Evolutionary conservation across 2,329 filamentous ascomycete species (phyloP).

Genomic region (Neopestalotiopsis rosae): DNA sequence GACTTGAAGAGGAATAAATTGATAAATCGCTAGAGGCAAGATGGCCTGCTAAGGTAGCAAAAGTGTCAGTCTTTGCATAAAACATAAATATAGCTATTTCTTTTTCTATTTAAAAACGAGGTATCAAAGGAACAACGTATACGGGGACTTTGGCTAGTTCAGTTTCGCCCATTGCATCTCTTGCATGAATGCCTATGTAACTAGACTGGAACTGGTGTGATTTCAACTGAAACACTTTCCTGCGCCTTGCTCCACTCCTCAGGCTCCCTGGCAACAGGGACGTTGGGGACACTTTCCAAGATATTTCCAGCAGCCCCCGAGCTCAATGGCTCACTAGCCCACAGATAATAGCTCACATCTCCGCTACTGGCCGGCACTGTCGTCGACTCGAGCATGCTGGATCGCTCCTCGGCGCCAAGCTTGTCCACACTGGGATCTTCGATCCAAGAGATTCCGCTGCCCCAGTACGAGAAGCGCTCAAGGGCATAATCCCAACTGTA

Average conservation of each 20-base stretch:
- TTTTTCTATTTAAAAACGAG: too few relatives aligned
- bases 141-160: too few relatives aligned
- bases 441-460: not conserved
- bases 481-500: not conserved
- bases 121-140: too few relatives aligned
- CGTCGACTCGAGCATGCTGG: not conserved
- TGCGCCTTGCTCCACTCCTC: not conserved
- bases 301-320: not conserved
- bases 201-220: not conserved
- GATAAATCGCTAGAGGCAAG: too few relatives aligned
- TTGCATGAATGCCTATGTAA: too few relatives aligned
- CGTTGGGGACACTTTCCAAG: not conserved
- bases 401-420: conserved; percentile 1
- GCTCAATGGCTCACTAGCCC: not conserved
- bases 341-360: not conserved
- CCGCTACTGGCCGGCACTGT: not conserved
- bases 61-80: too few relatives aligned
- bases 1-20: too few relatives aligned
- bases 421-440: not conserved
- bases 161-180: too few relatives aligned
- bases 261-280: not conserved
- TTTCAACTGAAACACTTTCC: not conserved
- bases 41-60: too few relatives aligned
- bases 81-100: too few relatives aligned
- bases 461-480: not conserved